phyloP scores from a whole-genome alignment of 1,284 basidiomycete genomes.

The Earliella scabrosa region DNA sequence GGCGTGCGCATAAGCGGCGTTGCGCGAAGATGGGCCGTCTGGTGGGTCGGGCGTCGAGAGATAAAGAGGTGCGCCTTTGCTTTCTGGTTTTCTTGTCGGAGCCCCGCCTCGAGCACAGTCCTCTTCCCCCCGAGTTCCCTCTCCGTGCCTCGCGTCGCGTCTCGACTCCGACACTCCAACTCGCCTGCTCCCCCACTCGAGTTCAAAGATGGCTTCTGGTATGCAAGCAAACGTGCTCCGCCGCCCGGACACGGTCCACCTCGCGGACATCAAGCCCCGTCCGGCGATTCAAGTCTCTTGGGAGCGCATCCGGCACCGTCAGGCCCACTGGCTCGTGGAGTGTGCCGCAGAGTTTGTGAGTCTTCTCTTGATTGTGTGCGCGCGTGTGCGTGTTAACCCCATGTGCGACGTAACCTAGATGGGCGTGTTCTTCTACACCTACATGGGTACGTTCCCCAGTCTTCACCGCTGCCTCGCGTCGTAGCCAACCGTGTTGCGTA shows the following conservation, averaged over 20 bases:
- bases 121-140: neutral
- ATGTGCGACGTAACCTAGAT: slow-evolving; percentile 39
- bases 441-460: slow-evolving; percentile 45
- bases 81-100: neutral
- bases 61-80: neutral
- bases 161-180: neutral
- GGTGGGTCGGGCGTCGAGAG: neutral
- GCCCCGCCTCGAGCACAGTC: too few relatives aligned
- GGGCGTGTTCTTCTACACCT: slow-evolving; percentile 54
- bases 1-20: neutral
- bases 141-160: neutral
- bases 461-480: neutral
- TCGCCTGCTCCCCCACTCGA: neutral
- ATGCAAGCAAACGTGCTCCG: slow-evolving; percentile 15
- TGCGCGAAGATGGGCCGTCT: neutral
- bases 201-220: slow-evolving; percentile 7
- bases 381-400: slow-evolving; percentile 15
- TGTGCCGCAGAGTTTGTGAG: slow-evolving; percentile 62
- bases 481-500: neutral
- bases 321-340: slow-evolving; percentile 57
- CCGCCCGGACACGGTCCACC: slow-evolving; percentile 26
- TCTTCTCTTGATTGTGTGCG: neutral
- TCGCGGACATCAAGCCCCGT: slow-evolving; percentile 33
- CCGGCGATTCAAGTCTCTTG: slow-evolving; percentile 47
- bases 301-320: slow-evolving; percentile 55